Percentiles rank a stretch among this genome's conserved stretches.
phyloP scores from a whole-genome alignment of 2,329 filamentous ascomycete species.

The Alternaria arborescens region DNA sequence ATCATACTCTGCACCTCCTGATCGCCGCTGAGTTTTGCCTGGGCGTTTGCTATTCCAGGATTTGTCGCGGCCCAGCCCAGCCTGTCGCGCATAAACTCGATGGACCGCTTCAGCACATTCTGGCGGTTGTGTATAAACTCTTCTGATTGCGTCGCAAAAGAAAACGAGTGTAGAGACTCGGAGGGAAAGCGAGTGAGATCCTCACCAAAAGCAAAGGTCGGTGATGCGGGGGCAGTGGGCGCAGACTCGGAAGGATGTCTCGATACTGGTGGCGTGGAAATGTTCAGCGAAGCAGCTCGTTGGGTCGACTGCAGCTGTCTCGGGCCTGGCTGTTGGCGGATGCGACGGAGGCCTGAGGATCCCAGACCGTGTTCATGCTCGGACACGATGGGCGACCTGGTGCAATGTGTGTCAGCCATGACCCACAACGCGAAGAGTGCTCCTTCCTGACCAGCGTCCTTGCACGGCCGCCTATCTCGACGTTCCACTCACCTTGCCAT shows the following conservation, averaged over 20 bases:
- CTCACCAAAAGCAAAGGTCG: slow-evolving; percentile 75
- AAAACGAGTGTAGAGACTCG: slow-evolving; percentile 97
- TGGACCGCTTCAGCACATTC: slow-evolving; percentile 88
- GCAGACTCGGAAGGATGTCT: slow-evolving; percentile 59
- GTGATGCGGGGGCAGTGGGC: slow-evolving; percentile 72
- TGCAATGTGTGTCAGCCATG: slow-evolving; percentile 22
- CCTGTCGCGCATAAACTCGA: slow-evolving; percentile 96
- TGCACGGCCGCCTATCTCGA: not conserved
- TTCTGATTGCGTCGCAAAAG: slow-evolving; percentile 94
- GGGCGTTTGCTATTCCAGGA: slow-evolving; percentile 80
- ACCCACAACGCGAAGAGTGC: slow-evolving; percentile 6
- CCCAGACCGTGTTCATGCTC: slow-evolving; percentile 90
- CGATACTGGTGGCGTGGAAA: slow-evolving; percentile 66
- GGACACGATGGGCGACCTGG: slow-evolving; percentile 79
- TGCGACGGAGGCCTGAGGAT: slow-evolving; percentile 86
- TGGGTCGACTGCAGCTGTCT: slow-evolving; percentile 61
- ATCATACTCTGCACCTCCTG: slow-evolving; percentile 89
- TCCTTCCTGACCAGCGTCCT: slow-evolving; percentile 10
- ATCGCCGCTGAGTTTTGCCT: slow-evolving; percentile 83
- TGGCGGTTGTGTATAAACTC: slow-evolving; percentile 91
- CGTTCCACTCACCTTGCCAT: slow-evolving; percentile 72
- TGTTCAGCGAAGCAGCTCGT: slow-evolving; percentile 75
- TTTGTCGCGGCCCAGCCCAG: slow-evolving; percentile 81
- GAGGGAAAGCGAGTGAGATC: slow-evolving; percentile 92
- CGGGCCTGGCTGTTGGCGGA: slow-evolving; percentile 83